Evolutionary conservation across 2,329 filamentous ascomycete species (phyloP).

Genomic region (Stagonosporopsis vannaccii): DNA sequence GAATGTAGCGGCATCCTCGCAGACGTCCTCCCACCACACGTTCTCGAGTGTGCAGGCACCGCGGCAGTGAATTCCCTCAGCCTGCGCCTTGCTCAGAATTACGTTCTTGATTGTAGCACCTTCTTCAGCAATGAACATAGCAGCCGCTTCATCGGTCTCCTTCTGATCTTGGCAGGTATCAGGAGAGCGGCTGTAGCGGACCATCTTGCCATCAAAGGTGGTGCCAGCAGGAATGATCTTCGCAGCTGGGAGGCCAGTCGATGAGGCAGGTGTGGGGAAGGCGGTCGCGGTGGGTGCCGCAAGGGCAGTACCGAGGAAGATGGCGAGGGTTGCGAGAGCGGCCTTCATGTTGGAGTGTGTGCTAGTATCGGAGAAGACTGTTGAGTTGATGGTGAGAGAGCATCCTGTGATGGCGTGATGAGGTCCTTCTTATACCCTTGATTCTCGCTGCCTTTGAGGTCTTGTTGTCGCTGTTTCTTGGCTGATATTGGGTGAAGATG

Average conservation of each 20-base stretch:
- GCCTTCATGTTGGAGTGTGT: constrained; percentile 26
- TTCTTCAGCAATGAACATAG: constrained; percentile 40
- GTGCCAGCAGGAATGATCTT: constrained; percentile 15
- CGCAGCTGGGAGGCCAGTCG: constrained; percentile 14
- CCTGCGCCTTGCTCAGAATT: constrained; percentile 57
- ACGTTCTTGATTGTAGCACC: constrained; percentile 59
- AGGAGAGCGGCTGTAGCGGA: constrained; percentile 20
- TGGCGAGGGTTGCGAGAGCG: constrained; percentile 24
- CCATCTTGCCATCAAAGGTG: constrained; percentile 23
- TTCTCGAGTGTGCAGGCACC: constrained; percentile 51
- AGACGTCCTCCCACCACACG: constrained; percentile 22
- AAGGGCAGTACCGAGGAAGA: constrained; percentile 24
- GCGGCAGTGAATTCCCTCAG: constrained; percentile 59
- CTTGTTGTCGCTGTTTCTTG: background rate
- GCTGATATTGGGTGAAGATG: background rate
- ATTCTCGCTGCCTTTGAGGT: background rate
- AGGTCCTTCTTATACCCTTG: constrained; percentile 1
- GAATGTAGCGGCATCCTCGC: constrained; percentile 24
- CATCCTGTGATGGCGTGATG: background rate
- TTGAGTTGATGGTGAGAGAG: background rate
- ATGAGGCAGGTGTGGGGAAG: constrained; percentile 13
- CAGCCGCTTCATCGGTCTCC: constrained; percentile 27
- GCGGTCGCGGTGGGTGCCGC: constrained; percentile 20
- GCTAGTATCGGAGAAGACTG: background rate
- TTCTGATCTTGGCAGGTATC: constrained; percentile 21